Base-by-base conservation (phyloP, 306 rosid genomes). In the Luffa aegyptiaca region DNA sequence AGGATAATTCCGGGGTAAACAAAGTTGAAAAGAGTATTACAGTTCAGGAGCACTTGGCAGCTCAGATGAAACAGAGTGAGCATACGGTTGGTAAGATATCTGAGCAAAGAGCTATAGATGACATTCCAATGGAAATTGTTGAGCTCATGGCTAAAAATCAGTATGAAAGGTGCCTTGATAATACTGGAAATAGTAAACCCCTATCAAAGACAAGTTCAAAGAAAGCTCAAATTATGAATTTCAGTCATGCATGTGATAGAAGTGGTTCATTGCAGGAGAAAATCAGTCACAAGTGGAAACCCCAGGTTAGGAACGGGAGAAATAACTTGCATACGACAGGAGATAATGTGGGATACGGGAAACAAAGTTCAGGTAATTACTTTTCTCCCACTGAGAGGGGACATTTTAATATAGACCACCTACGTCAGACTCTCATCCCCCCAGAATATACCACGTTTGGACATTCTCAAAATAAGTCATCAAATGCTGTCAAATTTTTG, bases 111-210 rank as follows among this genome's bases (percentile, higher is more conserved):
- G 79, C 89, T 81, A 78, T 72, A 21, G 98, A 96, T 88, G 99
- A 89, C 81, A 90, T 93, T 79, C 98, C 96, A 44, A 93, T 90
- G 98, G 99, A 95, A 83, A 91, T 96, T 84, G 96, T 93, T 56
- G 99, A 96, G 85, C 92, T 93, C 81, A 83, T 96, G 97, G 98
- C 98, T 0, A 90, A 81, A 86, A 83, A 88, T 86, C 97, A 93
- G 86, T 91, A 90, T 39, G 97, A 93, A 88, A 91, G 98, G 86
- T 81, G 89, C 79, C 97, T 87, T 75, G 89, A 86, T 46, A 90
- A 88, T 81, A 81, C 82, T 78, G 90, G 85, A 80, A 81, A 83
- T 76, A 85, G 79, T 56, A 83, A 82, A 73, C 42, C 81, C 63
- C 36, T 62, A 44, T 71, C 68, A 33, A 89, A 90, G 83, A 83